Evolutionary conservation across 768 basidiomycete species (phyloP).

Genomic region (Lactarius psammicola): DNA sequence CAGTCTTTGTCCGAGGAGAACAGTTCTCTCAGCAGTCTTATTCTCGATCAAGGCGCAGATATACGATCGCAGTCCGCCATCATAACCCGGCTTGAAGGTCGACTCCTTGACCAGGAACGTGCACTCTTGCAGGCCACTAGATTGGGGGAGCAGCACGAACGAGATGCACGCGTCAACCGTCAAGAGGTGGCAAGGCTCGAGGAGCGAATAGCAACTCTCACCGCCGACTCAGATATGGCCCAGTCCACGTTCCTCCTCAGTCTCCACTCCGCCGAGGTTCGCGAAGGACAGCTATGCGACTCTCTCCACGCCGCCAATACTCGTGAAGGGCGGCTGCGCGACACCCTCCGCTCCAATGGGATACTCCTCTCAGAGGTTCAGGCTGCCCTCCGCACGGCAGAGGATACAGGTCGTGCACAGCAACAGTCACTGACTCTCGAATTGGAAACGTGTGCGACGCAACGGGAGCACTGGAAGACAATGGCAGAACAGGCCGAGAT

Average conservation of each 20-base stretch:
- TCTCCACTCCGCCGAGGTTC: neutral
- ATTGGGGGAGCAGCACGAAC: neutral
- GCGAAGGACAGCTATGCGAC: neutral
- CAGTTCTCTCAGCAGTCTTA: neutral
- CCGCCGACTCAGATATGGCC: neutral
- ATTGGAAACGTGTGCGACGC: neutral
- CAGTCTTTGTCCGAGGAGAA: conserved; percentile 11
- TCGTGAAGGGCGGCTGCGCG: conserved; percentile 4
- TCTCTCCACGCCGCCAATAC: neutral
- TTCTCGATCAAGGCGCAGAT: conserved; percentile 1
- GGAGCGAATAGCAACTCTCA: neutral
- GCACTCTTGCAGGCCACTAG: neutral
- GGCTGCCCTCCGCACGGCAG: neutral
- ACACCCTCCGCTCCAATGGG: conserved; percentile 4
- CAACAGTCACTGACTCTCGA: neutral
- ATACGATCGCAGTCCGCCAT: neutral
- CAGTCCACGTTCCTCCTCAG: conserved; percentile 4
- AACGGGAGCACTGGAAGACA: conserved; percentile 10
- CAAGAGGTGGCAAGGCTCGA: conserved; percentile 14
- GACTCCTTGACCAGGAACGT: neutral
- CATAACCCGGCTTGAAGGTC: conserved; percentile 7
- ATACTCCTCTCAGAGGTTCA: conserved; percentile 2
- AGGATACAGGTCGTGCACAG: conserved; percentile 1
- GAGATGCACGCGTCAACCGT: neutral
- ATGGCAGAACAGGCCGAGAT: conserved; percentile 9